These are phyloP conservation scores for Dothidotthia symphoricarpi DNA, from an alignment of 2,329 filamentous ascomycete genomes.

Conservation along the genomic window DNA sequence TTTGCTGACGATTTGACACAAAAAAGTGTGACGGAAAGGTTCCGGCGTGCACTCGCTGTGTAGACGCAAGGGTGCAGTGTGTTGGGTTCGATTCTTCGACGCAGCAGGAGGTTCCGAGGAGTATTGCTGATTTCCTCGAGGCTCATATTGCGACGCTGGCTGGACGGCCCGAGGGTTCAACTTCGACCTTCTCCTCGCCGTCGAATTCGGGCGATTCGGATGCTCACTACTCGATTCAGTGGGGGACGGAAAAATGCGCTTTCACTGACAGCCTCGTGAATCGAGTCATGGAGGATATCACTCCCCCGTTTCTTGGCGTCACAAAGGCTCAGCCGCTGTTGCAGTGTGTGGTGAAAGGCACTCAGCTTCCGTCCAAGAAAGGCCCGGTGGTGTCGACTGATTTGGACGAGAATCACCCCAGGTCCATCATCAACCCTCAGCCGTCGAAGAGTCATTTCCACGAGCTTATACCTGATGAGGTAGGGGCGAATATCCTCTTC, in stretches of 20 bases:
- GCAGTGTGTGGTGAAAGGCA: slow-evolving; percentile 38
- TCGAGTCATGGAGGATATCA: slow-evolving; percentile 38
- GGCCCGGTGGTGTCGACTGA: slow-evolving; percentile 37
- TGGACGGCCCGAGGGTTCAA: neutral
- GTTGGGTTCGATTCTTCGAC: slow-evolving; percentile 39
- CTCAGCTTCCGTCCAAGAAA: slow-evolving; percentile 35
- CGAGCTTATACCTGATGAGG: slow-evolving; percentile 30
- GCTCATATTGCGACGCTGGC: slow-evolving; percentile 23
- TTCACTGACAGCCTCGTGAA: slow-evolving; percentile 35
- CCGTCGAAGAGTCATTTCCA: slow-evolving; percentile 25
- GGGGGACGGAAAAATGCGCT: slow-evolving; percentile 25
- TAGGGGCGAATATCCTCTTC: slow-evolving; percentile 34
- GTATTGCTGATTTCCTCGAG: slow-evolving; percentile 37
- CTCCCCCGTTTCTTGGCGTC: slow-evolving; percentile 38
- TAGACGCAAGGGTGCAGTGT: slow-evolving; percentile 31
- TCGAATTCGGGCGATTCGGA: slow-evolving; percentile 27
- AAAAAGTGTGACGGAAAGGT: slow-evolving; percentile 39
- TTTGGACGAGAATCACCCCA: slow-evolving; percentile 37
- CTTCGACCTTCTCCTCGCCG: slow-evolving; percentile 25
- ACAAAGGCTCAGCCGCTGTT: slow-evolving; percentile 33
- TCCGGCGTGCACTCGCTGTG: slow-evolving; percentile 36
- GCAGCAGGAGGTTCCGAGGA: slow-evolving; percentile 33
- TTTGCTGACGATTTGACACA: slow-evolving; percentile 20
- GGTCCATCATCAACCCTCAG: slow-evolving; percentile 39
- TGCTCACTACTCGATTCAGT: slow-evolving; percentile 7